Evolutionary conservation across 2,329 filamentous ascomycete species (phyloP).

Genomic region (Trichoderma sp.): DNA sequence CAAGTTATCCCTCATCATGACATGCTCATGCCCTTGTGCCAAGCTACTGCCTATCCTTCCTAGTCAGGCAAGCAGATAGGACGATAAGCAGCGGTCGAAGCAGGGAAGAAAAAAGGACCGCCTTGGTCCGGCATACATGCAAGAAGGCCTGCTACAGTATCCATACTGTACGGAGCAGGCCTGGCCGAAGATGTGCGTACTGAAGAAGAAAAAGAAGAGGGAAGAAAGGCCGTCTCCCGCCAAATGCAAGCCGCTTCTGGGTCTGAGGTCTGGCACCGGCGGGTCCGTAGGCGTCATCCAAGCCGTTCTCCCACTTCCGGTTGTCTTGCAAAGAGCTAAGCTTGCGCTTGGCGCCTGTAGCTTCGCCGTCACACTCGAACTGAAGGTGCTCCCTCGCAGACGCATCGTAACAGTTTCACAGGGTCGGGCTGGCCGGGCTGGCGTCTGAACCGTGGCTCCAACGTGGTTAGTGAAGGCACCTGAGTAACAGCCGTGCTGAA

Average conservation of each 20-base stretch:
- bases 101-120: neutral
- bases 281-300: slow-evolving; percentile 16
- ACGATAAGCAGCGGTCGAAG: slow-evolving; percentile 7
- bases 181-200: neutral
- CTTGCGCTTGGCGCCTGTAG: slow-evolving; percentile 4
- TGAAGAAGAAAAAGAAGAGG: neutral
- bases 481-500: neutral
- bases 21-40: slow-evolving; percentile 2
- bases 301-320: slow-evolving; percentile 15
- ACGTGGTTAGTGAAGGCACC: neutral
- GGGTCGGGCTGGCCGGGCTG: slow-evolving; percentile 13
- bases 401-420: neutral
- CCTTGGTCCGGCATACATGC: neutral
- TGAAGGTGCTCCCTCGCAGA: neutral
- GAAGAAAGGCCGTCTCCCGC: neutral
- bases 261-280: slow-evolving; percentile 13
- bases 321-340: neutral
- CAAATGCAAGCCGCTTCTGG: slow-evolving; percentile 14
- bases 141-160: neutral
- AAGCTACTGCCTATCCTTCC: slow-evolving; percentile 15
- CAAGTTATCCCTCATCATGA: slow-evolving; percentile 8
- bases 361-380: neutral
- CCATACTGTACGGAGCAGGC: neutral
- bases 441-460: neutral
- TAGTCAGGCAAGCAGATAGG: slow-evolving; percentile 14